Percentiles rank a stretch among this genome's conserved stretches.
These are phyloP conservation scores for Ustilago lituana DNA, from an alignment of 1,284 basidiomycete species.

Conservation along the genomic window DNA sequence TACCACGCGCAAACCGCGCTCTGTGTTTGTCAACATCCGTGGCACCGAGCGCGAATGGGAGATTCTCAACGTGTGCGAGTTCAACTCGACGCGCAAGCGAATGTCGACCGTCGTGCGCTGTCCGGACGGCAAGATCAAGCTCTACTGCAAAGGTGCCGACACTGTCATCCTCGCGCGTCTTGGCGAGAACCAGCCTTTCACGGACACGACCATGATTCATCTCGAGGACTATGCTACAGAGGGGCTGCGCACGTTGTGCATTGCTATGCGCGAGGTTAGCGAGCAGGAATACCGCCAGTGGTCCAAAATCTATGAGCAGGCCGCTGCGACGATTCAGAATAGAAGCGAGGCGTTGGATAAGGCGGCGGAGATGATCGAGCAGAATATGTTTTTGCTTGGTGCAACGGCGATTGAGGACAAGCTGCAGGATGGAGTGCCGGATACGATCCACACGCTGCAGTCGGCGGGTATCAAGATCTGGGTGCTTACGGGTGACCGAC, in stretches of 20 bases:
- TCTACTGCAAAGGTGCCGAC: conserved; percentile 97
- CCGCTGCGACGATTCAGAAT: conserved; percentile 89
- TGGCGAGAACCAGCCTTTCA: conserved; percentile 75
- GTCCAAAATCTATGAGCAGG: conserved; percentile 86
- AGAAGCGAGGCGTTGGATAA: conserved; percentile 92
- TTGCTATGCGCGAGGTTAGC: conserved; percentile 90
- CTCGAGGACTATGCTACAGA: conserved; percentile 87
- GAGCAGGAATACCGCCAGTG: conserved; percentile 91
- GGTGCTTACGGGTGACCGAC: conserved; percentile 96
- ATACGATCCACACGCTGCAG: conserved; percentile 96
- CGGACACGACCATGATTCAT: conserved; percentile 86
- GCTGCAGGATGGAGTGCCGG: conserved; percentile 96
- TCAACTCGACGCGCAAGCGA: conserved; percentile 95
- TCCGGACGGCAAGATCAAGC: conserved; percentile 88
- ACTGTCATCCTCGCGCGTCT: conserved; percentile 76
- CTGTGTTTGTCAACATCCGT: conserved; percentile 84
- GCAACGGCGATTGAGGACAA: conserved; percentile 99
- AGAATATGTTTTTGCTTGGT: conserved; percentile 88
- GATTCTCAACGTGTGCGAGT: conserved; percentile 96
- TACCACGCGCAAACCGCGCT: conserved; percentile 92
- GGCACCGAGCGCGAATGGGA: conserved; percentile 83
- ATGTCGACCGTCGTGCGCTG: conserved; percentile 94
- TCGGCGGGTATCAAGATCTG: conserved; percentile 99
- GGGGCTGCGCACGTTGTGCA: conserved; percentile 93
- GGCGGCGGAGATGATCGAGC: conserved; percentile 95